Base-by-base conservation (phyloP, 257 asterid species). In the Solanum ossicruentum region DNA sequence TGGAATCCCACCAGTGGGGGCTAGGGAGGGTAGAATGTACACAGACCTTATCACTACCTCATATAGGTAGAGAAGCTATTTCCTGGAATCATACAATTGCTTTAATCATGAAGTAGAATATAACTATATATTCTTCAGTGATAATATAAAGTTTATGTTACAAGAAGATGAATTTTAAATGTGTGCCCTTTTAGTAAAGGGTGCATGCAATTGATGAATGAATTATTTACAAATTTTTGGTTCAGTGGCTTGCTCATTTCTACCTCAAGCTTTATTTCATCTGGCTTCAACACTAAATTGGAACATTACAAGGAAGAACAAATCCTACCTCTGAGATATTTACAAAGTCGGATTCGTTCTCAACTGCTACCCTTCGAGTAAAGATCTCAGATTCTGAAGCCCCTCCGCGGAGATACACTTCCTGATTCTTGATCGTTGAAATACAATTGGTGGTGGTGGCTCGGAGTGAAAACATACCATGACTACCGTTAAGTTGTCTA, bases 341-440 rank as follows among this genome's bases (percentile, higher is more conserved):
- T 77, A 77, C 82, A 77, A 70, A 70, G 52, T 39, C 28, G 52
- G 39, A 18, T 70, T 70, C 26, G 52, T 9, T 39, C 52, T 66
- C 47, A 66, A 66, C n/a, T 66, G 73, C 45, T 92, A 93, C 55
- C 90, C 93, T 87, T 92, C 93, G 82, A 94, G 94, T 75, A 92
- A 90, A 88, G 84, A 91, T 55, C 92, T 92, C 41, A 95, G 93
- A 73, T 65, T 92, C 90, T 92, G 94, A 83, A 95, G 95, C 82
- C 97, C 94, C 88, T 94, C 97, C 1, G 94, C 95, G 10, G 99
- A 95, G 87, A 95, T 92, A 78, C 93, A 91, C 92, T 95, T 91
- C 87, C 95, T 86, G 41, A 95, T 93, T 80, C 92, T 87, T 4
- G 91, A 56, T 81, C 93, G 90, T 61, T 86, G 97, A 87, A 84